Evolutionary conservation across 1,284 basidiomycete species (phyloP).

Genomic region (Gymnopus androsaceus): DNA sequence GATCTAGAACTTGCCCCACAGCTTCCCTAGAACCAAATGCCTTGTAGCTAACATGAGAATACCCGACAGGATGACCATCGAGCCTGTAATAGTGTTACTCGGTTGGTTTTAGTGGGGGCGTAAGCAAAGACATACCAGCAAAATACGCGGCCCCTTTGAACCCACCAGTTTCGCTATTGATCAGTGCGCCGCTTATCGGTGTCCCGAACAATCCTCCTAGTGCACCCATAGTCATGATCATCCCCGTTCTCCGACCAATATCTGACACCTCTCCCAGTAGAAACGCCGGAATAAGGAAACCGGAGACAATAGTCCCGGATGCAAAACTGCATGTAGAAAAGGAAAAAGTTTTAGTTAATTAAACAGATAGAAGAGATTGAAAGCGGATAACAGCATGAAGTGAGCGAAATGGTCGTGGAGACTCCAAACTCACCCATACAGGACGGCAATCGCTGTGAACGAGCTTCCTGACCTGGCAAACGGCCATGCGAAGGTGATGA

Average conservation of each 20-base stretch:
- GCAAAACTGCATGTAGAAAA: constrained; percentile 33
- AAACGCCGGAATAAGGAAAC: constrained; percentile 43
- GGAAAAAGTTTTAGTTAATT: background rate
- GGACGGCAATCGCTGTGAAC: constrained; percentile 36
- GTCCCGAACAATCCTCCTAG: constrained; percentile 39
- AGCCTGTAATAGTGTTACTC: constrained; percentile 20
- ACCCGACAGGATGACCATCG: constrained; percentile 13
- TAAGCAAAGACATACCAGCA: constrained; percentile 26
- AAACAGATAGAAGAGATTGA: background rate
- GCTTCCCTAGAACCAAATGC: constrained; percentile 10
- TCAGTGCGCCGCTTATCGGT: constrained; percentile 50
- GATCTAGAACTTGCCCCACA: constrained; percentile 18
- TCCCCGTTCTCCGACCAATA: constrained; percentile 50
- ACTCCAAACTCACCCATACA: constrained; percentile 35
- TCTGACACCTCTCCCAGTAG: constrained; percentile 47
- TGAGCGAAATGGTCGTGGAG: background rate
- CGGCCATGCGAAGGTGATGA: constrained; percentile 48
- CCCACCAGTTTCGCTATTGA: constrained; percentile 35
- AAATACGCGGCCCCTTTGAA: constrained; percentile 44
- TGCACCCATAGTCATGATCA: constrained; percentile 46
- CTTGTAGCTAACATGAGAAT: constrained; percentile 13
- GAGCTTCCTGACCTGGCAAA: constrained; percentile 32
- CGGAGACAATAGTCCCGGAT: constrained; percentile 44
- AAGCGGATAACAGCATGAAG: background rate
- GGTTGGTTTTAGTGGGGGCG: background rate